A percentile compares a stretch with the other conserved stretches of the same genome.
Conservation (phyloP, 352 stramenopile species). For the Blastocystis sp. region DNA sequence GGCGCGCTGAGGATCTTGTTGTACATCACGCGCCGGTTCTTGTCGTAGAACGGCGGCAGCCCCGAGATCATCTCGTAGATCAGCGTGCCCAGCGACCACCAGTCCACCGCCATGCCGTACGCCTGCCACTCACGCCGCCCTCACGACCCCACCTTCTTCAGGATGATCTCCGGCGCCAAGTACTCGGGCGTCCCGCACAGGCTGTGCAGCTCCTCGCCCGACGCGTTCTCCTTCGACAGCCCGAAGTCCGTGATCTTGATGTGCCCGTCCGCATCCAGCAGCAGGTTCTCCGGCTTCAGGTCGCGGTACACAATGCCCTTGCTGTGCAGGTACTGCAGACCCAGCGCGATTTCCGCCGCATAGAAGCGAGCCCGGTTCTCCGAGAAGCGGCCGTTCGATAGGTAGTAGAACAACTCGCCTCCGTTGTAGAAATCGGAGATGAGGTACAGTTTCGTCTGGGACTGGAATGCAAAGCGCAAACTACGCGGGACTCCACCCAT, state of each 20-base stretch:
- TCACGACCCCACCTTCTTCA: conserved; percentile 79
- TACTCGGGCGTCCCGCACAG: conserved; percentile 83
- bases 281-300: too few relatives aligned
- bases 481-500: conserved; percentile 60
- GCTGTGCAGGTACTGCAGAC: conserved; percentile 82
- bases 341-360: conserved; percentile 68
- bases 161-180: conserved; percentile 81
- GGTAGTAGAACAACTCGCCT: conserved; percentile 84
- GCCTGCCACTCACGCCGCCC: conserved; percentile 77
- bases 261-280: conserved; percentile 83
- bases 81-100: too few relatives aligned
- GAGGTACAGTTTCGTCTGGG: conserved; percentile 79
- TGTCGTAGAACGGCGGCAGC: too few relatives aligned
- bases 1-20: conserved; percentile 87
- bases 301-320: conserved; percentile 76
- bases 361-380: conserved; percentile 83
- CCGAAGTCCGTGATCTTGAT: conserved; percentile 81
- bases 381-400: conserved; percentile 82
- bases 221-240: conserved; percentile 76
- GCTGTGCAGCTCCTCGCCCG: conserved; percentile 73
- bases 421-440: conserved; percentile 83
- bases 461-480: conserved; percentile 76
- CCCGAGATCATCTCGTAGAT: too few relatives aligned
- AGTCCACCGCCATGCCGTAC: conserved; percentile 84
- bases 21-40: conserved; percentile 77